phyloP scores from a whole-genome alignment of 2,329 filamentous ascomycete genomes.

The Talaromyces sp. region DNA sequence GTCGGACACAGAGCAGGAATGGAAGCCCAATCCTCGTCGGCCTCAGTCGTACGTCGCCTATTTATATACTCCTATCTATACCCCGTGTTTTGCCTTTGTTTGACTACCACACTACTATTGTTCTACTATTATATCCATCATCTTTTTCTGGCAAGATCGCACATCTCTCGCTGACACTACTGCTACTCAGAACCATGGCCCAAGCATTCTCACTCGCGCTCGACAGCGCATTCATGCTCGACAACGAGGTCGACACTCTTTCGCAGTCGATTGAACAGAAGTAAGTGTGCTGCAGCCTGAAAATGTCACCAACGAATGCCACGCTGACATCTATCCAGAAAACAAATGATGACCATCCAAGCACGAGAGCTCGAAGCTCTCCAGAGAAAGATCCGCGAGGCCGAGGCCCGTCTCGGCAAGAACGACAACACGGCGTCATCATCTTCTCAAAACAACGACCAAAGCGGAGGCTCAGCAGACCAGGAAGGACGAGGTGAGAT shows the following conservation, averaged over 20 bases:
- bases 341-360: conserved; percentile 69
- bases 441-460: conserved; percentile 12
- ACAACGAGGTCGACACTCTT: conserved; percentile 68
- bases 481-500: conserved; percentile 15
- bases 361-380: conserved; percentile 78
- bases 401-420: conserved; percentile 66
- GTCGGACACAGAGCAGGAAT: conserved; percentile 67
- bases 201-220: conserved; percentile 81
- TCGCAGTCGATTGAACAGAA: conserved; percentile 73
- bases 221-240: conserved; percentile 84
- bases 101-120: background rate
- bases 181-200: conserved; percentile 66
- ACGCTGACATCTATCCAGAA: conserved; percentile 48
- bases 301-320: background rate
- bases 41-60: conserved; percentile 70
- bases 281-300: conserved; percentile 46
- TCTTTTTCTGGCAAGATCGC: background rate
- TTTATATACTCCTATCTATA: background rate
- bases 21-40: conserved; percentile 68
- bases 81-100: background rate
- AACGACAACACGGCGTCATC: conserved; percentile 10
- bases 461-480: conserved; percentile 12
- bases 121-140: background rate
- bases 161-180: background rate
- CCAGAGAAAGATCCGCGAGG: conserved; percentile 75